Conservation (phyloP, 805 yeast species). For the Nakazawaea peltata region DNA sequence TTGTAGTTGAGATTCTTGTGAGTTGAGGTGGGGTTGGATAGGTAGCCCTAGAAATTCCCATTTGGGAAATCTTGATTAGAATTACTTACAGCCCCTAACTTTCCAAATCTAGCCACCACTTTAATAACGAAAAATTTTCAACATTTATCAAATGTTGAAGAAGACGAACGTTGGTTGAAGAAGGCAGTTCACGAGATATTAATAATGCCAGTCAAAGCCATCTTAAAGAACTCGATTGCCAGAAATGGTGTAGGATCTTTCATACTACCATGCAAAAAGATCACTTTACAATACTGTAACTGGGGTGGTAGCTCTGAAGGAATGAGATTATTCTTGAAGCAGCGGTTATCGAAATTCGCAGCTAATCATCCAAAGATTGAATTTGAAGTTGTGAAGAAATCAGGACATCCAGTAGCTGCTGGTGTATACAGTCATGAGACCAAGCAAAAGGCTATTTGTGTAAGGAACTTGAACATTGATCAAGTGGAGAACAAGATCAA, state of each 20-base stretch:
- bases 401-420: conserved; percentile 76
- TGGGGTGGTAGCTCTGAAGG: conserved; percentile 95
- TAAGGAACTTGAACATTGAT: conserved; percentile 58
- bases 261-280: conserved; percentile 64
- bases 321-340: conserved; percentile 55
- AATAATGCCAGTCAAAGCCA: conserved; percentile 51
- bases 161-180: too few species aligned
- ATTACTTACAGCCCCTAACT: too few species aligned
- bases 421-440: conserved; percentile 44
- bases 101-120: too few species aligned
- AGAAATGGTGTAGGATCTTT: conserved; percentile 75
- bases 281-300: conserved; percentile 79
- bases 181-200: too few species aligned
- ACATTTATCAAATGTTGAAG: too few species aligned
- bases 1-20: too few species aligned
- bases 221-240: conserved; percentile 49
- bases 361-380: conserved; percentile 54
- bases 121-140: too few species aligned
- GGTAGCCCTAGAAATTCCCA: too few species aligned
- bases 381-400: conserved; percentile 58
- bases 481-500: conserved; percentile 59
- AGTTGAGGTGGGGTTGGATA: too few species aligned
- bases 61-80: too few species aligned
- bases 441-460: conserved; percentile 57
- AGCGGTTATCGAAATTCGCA: conserved; percentile 49